Percentiles rank a stretch among this genome's conserved stretches.
These are phyloP conservation scores for Wickerhamiella lipophila DNA, from an alignment of 805 yeast species.

Conservation along the genomic window DNA sequence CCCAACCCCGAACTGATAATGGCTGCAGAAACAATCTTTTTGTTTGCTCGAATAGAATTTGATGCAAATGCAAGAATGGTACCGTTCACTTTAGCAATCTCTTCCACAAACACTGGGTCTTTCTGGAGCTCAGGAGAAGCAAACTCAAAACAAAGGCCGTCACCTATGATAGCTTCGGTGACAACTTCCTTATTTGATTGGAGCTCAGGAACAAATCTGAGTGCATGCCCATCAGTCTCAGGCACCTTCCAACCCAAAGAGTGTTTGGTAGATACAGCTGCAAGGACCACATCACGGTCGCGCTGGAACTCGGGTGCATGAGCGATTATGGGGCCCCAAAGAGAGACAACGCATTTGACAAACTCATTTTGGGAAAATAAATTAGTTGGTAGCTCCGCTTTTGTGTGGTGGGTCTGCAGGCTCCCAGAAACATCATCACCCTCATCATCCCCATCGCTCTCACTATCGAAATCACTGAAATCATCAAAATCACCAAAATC, in stretches of 20 bases:
- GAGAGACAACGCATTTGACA: not conserved
- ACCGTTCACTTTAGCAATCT: constrained; percentile 5
- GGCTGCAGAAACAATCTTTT: not conserved
- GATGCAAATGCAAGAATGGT: constrained; percentile 6
- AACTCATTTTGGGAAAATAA: not conserved
- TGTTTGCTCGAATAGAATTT: not conserved
- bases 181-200: not conserved
- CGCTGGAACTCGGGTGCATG: constrained; percentile 3
- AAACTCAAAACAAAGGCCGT: constrained; percentile 6
- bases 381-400: not conserved
- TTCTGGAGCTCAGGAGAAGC: not conserved
- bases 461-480: not conserved
- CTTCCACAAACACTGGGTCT: not conserved
- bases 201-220: not conserved
- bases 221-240: constrained; percentile 10
- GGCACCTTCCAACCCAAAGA: constrained; percentile 1
- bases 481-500: constrained; percentile 3
- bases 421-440: not conserved
- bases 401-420: not conserved
- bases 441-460: not conserved
- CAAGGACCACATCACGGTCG: not conserved
- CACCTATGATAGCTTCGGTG: not conserved
- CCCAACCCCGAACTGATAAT: constrained; percentile 1
- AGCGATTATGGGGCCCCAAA: constrained; percentile 6
- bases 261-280: not conserved